Conservation (phyloP, 495 filamentous ascomycete genomes). For the Aspergillus indologenus region DNA sequence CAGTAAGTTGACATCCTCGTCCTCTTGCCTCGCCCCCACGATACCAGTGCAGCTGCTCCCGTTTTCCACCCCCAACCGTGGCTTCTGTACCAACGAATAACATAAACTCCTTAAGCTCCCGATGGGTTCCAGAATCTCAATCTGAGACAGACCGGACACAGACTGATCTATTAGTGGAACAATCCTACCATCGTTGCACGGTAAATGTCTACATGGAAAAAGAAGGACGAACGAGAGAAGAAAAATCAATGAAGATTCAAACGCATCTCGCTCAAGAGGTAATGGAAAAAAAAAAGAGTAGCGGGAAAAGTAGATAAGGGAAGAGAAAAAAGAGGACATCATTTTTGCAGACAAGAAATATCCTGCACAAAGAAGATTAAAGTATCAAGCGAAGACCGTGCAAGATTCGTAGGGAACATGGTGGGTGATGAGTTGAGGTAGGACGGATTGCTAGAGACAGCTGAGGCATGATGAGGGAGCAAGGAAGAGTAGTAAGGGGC, state of each 20-base stretch:
- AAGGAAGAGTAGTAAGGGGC: constrained; percentile 7
- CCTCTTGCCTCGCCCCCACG: too few relatives aligned
- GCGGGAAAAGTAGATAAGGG: constrained; percentile 3
- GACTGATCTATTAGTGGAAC: constrained; percentile 1
- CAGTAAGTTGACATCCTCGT: neutral
- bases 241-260: constrained; percentile 11
- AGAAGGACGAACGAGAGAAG: constrained; percentile 13
- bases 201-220: constrained; percentile 7
- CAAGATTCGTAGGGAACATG: neutral
- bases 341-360: constrained; percentile 1
- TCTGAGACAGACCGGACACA: neutral
- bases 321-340: neutral
- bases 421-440: neutral
- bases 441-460: constrained; percentile 23
- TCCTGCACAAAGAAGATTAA: constrained; percentile 13
- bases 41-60: neutral
- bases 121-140: neutral
- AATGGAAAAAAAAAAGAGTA: constrained; percentile 12
- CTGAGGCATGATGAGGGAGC: constrained; percentile 11
- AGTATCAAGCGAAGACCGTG: constrained; percentile 9
- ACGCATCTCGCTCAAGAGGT: constrained; percentile 14
- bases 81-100: neutral
- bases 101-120: neutral
- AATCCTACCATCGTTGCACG: constrained; percentile 1
- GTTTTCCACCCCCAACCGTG: neutral